Base-by-base conservation (phyloP, 2,329 filamentous ascomycete species). In the Diaporthe eres region DNA sequence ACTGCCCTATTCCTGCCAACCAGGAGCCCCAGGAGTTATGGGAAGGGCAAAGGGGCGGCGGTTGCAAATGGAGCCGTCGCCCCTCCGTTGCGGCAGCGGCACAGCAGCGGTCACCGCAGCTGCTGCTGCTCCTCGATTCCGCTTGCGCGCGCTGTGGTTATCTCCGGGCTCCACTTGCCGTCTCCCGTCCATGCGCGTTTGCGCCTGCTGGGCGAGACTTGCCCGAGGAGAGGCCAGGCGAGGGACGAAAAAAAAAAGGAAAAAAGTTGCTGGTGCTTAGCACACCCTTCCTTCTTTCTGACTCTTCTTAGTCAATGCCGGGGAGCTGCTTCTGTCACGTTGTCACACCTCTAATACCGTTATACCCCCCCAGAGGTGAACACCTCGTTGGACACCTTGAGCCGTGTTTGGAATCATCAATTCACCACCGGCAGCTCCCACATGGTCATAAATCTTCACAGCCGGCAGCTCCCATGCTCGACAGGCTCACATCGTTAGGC, bases 21-120 rank as follows among this genome's bases (percentile, higher is more conserved):
- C 31, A 68, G 63, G 12, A 39, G 68, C 10, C 19, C 9, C 15
- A 34, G 17, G 17, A 22, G 10, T 2, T n/a, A 7, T 25, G 22
- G 28, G 28, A 44, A 31, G 34, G 12, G 17, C 31, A 31, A 47
- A 57, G 44, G 19, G 37, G 63, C 63, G 47, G 70, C 39, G 70
- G 70, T 61, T 72, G 57, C 10, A 61, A 53, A 71, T 71, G 70
- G 55, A 72, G 55, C 44, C 70, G 49, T 31, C 13, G 19, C 28
- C 17, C 55, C 31, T 65, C 65, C 31, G 65, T 25, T 53, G 47
- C 65, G 65, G 47, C 65, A 53, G 34, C 65, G 65, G 47, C 31
- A 53, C 12, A 68, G 6, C 51, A 68, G 63, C 63, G 63, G 63
- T 68, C 63, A 68, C 63, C 19, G 67, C 37, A 53, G 60, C 31